A percentile compares a stretch with the other conserved stretches of the same genome.
Evolutionary conservation across 108 stramenopile species (phyloP).

Genomic region (Aureococcus anophagefferens): DNA sequence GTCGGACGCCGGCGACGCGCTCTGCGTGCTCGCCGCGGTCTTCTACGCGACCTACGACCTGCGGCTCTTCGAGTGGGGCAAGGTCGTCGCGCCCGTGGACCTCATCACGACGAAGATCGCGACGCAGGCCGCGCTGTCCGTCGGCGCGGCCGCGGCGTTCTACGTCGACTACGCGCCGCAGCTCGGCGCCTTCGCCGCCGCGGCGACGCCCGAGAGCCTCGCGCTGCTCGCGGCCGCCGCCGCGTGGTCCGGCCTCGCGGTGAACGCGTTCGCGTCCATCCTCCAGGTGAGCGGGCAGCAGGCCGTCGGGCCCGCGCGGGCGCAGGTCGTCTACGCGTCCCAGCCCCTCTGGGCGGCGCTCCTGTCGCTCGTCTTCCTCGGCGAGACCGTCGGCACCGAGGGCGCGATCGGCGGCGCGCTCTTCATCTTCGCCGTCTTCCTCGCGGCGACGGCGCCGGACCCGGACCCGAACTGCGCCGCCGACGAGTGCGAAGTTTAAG

Average conservation of each 20-base stretch:
- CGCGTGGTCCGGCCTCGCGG: slow-evolving; percentile 56
- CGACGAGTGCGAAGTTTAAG: slow-evolving; percentile 44
- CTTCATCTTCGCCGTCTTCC: slow-evolving; percentile 50
- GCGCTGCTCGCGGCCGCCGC: slow-evolving; percentile 5
- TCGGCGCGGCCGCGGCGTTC: not conserved
- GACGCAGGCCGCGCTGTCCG: slow-evolving; percentile 49
- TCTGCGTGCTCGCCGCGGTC: slow-evolving; percentile 57
- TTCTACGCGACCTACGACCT: slow-evolving; percentile 67
- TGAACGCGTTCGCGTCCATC: slow-evolving; percentile 64
- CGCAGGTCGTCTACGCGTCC: slow-evolving; percentile 61
- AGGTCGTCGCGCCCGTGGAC: slow-evolving; percentile 38
- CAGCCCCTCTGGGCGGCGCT: slow-evolving; percentile 69
- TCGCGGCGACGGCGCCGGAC: slow-evolving; percentile 54
- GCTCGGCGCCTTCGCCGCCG: slow-evolving; percentile 21
- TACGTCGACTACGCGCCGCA: not conserved
- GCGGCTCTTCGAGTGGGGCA: slow-evolving; percentile 56
- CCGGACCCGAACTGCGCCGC: slow-evolving; percentile 43
- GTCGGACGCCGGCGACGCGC: slow-evolving; percentile 42
- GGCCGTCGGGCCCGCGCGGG: slow-evolving; percentile 55
- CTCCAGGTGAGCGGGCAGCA: slow-evolving; percentile 65
- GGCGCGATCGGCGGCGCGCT: slow-evolving; percentile 50
- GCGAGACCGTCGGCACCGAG: slow-evolving; percentile 45
- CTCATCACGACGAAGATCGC: slow-evolving; percentile 62
- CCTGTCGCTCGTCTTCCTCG: slow-evolving; percentile 47
- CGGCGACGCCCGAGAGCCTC: slow-evolving; percentile 20